Percentiles rank a stretch among this genome's conserved stretches.
Conservation (phyloP, 2,329 filamentous ascomycete species). For the Fusarium robinianum region DNA sequence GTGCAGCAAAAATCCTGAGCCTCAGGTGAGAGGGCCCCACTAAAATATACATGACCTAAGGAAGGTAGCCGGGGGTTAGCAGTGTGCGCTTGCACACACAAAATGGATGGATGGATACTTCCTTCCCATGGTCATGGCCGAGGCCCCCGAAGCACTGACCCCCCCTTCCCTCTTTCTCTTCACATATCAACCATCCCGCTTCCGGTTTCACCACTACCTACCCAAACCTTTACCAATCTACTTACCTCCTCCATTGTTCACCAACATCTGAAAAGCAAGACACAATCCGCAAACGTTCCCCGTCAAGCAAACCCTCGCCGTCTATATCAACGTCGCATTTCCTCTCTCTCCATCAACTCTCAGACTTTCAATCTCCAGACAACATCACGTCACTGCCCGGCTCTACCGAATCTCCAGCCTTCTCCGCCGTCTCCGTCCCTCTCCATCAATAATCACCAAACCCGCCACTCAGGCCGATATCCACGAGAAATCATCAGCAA, state of each 20-base stretch:
- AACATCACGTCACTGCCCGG: too few species aligned
- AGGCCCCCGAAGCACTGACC: constrained; percentile 24
- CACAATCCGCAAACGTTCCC: constrained; percentile 13
- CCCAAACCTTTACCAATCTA: too few species aligned
- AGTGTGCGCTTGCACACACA: too few species aligned
- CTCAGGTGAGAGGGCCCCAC: constrained; percentile 33
- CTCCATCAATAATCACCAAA: constrained; percentile 9
- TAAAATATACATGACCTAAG: too few species aligned
- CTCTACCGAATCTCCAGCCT: constrained; percentile 11
- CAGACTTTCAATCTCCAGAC: too few species aligned
- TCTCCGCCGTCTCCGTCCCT: constrained; percentile 20
- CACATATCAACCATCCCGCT: constrained; percentile 11
- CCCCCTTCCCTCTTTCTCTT: constrained; percentile 13
- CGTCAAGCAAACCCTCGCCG: too few species aligned
- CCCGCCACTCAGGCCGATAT: constrained; percentile 26
- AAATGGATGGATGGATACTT: too few species aligned
- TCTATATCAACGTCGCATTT: too few species aligned
- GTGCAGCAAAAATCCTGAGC: constrained; percentile 29
- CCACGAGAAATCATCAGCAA: constrained; percentile 43
- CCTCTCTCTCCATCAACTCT: too few species aligned
- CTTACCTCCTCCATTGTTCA: constrained; percentile 11
- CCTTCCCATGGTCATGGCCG: too few species aligned
- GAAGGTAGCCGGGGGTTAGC: too few species aligned
- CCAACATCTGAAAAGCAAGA: constrained; percentile 8
- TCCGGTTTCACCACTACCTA: constrained; percentile 28